phyloP scores from a whole-genome alignment of 768 basidiomycete genomes.

The Infundibulicybe gibba region DNA sequence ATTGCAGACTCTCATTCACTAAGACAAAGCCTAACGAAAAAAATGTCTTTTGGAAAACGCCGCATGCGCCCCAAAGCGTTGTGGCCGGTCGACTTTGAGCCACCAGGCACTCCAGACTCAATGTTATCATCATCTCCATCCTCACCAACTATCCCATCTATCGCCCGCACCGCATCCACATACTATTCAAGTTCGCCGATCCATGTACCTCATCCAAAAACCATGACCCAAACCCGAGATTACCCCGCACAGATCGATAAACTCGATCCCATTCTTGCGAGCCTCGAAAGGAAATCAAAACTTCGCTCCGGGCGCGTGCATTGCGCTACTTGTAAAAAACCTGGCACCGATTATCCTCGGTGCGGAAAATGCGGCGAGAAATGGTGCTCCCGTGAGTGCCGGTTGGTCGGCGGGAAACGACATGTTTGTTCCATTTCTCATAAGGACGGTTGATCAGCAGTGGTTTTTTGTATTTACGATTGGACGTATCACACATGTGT shows the following conservation, averaged over 20 bases:
- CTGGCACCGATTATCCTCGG: slow-evolving; percentile 55
- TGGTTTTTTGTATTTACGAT: not conserved
- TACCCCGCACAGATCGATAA: slow-evolving; percentile 8
- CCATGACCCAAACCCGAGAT: slow-evolving; percentile 3
- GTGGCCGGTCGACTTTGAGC: slow-evolving; percentile 13
- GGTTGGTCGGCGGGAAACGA: slow-evolving; percentile 47
- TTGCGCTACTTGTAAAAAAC: slow-evolving; percentile 52
- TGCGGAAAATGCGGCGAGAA: slow-evolving; percentile 54
- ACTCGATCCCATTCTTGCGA: slow-evolving; percentile 46
- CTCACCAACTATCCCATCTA: slow-evolving; percentile 26
- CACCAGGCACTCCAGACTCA: slow-evolving; percentile 8
- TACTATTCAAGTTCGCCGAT: slow-evolving; percentile 3
- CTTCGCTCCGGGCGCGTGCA: slow-evolving; percentile 32
- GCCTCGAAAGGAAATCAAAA: slow-evolving; percentile 49
- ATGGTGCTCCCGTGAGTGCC: slow-evolving; percentile 66
- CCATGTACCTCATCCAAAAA: not conserved
- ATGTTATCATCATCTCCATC: slow-evolving; percentile 8
- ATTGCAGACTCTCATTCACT: not conserved
- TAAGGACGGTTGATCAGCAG: not conserved
- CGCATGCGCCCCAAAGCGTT: not conserved
- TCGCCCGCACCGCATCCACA: slow-evolving; percentile 36
- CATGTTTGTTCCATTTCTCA: slow-evolving; percentile 35
- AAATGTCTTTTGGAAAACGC: no score
- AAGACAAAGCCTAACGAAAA: no score
- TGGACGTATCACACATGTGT: slow-evolving; percentile 3